Conservation (phyloP, 2,329 filamentous ascomycete species). For the Hymenoscyphus fraxineus region DNA sequence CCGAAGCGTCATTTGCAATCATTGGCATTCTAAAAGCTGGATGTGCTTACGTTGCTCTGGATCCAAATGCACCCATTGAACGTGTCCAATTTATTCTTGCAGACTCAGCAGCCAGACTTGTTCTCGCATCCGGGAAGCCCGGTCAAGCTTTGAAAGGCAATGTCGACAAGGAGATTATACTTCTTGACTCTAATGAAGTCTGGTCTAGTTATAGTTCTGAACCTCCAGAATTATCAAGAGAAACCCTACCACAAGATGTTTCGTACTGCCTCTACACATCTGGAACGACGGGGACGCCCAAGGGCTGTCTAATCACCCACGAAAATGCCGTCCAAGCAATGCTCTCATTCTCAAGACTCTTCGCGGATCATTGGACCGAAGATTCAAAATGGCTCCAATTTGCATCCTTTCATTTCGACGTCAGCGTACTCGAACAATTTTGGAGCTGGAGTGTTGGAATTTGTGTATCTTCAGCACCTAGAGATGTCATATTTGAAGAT, state of each 20-base stretch:
- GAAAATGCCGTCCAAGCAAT: conserved; percentile 87
- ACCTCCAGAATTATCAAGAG: conserved; percentile 24
- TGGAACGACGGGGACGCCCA: conserved; percentile 38
- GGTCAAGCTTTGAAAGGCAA: conserved; percentile 37
- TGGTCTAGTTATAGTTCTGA: conserved; percentile 21
- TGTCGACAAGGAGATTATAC: conserved; percentile 22
- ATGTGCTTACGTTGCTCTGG: conserved; percentile 39
- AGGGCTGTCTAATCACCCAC: conserved; percentile 75
- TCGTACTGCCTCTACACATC: conserved; percentile 38
- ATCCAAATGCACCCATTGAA: conserved; percentile 37
- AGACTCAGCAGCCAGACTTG: conserved; percentile 64
- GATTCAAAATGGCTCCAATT: conserved; percentile 85
- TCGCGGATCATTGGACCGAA: conserved; percentile 67
- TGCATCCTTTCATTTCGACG: conserved; percentile 91
- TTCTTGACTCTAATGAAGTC: conserved; percentile 27
- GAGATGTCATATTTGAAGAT: conserved; percentile 83
- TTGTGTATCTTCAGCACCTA: conserved; percentile 73
- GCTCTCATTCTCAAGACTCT: conserved; percentile 78
- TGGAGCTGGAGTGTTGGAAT: conserved; percentile 95
- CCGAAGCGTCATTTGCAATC: conserved; percentile 36
- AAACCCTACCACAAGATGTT: conserved; percentile 28
- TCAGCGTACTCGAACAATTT: conserved; percentile 88
- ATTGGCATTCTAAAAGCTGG: conserved; percentile 38
- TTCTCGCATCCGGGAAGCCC: conserved; percentile 55
- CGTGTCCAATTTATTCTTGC: conserved; percentile 33